phyloP scores from a whole-genome alignment of 2,329 filamentous ascomycete genomes.

The Fusarium vanettenii region DNA sequence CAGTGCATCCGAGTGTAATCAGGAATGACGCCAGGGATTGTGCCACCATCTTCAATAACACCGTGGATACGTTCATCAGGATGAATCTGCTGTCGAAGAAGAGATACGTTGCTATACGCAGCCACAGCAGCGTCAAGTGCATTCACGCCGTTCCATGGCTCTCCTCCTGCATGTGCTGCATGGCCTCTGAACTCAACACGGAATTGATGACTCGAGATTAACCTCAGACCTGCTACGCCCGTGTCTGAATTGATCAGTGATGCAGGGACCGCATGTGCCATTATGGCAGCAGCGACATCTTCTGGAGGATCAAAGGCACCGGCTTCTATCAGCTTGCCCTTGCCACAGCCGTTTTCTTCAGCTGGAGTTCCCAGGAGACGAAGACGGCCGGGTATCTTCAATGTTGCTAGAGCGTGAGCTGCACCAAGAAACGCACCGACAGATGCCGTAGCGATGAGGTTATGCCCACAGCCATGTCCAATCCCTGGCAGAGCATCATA shows the following conservation, averaged over 20 bases:
- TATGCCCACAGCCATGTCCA: slow-evolving; percentile 59
- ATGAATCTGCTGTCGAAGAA: slow-evolving; percentile 38
- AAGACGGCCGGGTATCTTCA: slow-evolving; percentile 10
- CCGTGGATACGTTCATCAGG: slow-evolving; percentile 37
- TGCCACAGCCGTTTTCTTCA: slow-evolving; percentile 64
- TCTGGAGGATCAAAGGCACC: slow-evolving; percentile 51
- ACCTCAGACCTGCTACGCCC: slow-evolving; percentile 17
- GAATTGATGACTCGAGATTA: slow-evolving; percentile 21
- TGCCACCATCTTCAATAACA: slow-evolving; percentile 23
- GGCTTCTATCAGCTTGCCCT: slow-evolving; percentile 56
- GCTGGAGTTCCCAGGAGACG: slow-evolving; percentile 63
- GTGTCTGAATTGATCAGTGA: not conserved
- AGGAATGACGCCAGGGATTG: not conserved
- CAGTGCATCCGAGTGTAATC: not conserved
- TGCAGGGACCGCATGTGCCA: slow-evolving; percentile 35
- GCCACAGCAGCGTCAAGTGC: slow-evolving; percentile 34
- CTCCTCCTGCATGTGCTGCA: slow-evolving; percentile 29
- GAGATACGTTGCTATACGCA: slow-evolving; percentile 26
- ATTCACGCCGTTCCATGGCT: slow-evolving; percentile 36
- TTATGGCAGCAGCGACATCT: slow-evolving; percentile 44
- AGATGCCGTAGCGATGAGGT: slow-evolving; percentile 63
- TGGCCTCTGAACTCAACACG: slow-evolving; percentile 17
- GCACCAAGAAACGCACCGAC: slow-evolving; percentile 58
- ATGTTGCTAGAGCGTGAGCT: slow-evolving; percentile 56
- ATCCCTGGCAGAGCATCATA: slow-evolving; percentile 29